phyloP scores from a whole-genome alignment of 1,284 basidiomycete species.

The Marasmius sp. region DNA sequence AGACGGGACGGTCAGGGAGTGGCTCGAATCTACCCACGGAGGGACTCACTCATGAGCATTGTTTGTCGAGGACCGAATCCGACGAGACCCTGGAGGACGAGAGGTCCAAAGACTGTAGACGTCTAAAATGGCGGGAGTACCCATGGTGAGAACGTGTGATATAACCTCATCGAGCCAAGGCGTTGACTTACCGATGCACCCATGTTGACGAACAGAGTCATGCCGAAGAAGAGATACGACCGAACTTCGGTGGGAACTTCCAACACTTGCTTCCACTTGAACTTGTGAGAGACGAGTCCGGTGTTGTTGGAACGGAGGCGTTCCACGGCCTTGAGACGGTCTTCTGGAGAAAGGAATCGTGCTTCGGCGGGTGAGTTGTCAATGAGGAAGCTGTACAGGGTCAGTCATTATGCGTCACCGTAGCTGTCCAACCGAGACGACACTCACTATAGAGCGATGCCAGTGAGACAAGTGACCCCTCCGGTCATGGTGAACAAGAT shows the following conservation, averaged over 20 bases:
- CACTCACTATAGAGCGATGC: not conserved
- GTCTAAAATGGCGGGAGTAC: not conserved
- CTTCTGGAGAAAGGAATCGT: slow-evolving; percentile 1
- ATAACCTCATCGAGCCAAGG: no score
- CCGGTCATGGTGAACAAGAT: slow-evolving; percentile 2
- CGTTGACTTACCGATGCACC: not conserved
- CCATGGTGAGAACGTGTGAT: no score
- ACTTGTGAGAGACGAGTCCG: not conserved
- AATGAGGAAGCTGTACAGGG: not conserved
- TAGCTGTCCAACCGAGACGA: no score
- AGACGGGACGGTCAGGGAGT: not conserved
- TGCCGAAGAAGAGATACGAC: not conserved
- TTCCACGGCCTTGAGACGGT: slow-evolving; percentile 1
- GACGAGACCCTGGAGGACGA: not conserved
- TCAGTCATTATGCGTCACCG: not conserved
- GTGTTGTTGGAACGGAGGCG: not conserved
- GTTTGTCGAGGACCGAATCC: not conserved
- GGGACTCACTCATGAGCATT: not conserved
- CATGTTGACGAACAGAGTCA: not conserved
- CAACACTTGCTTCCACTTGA: slow-evolving; percentile 3
- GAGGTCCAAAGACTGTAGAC: not conserved
- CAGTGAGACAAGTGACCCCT: not conserved
- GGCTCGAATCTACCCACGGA: not conserved
- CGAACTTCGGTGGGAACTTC: not conserved
- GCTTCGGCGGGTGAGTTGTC: not conserved